These are phyloP conservation scores for Adenanthera pavonina DNA, from an alignment of 306 rosid genomes.

Conservation along the genomic window DNA sequence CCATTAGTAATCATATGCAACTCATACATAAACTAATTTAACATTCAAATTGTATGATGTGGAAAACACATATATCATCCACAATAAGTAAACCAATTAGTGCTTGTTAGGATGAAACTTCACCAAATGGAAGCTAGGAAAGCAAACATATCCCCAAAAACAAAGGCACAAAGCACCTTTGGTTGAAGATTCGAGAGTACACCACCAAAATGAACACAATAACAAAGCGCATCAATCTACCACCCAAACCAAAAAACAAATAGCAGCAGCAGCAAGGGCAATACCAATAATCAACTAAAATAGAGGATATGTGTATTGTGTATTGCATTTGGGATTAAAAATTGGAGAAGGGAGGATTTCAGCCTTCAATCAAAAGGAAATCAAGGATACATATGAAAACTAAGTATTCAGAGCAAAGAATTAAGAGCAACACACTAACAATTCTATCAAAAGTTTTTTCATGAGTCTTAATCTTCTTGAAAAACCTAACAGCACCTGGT, in stretches of 20 bases:
- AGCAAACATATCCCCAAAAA: not conserved
- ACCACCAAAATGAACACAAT: not conserved
- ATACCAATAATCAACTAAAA: too few species aligned
- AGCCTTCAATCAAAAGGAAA: not conserved
- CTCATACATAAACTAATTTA: not conserved
- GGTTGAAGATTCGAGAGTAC: not conserved
- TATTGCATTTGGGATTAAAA: too few species aligned
- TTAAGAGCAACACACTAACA: not conserved
- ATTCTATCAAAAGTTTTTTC: not conserved
- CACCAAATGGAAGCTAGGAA: not conserved
- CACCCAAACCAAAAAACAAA: not conserved
- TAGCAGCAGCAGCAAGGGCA: too few species aligned
- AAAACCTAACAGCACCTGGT: too few species aligned
- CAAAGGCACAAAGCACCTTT: not conserved
- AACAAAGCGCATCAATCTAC: not conserved
- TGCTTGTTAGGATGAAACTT: not conserved
- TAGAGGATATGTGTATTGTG: not conserved
- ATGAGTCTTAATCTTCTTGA: too few species aligned
- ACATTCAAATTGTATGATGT: not conserved
- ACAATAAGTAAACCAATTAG: not conserved
- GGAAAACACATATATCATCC: not conserved
- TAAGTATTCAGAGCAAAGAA: too few species aligned
- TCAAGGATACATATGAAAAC: too few species aligned
- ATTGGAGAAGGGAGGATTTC: too few species aligned
- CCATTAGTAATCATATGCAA: slow-evolving; percentile 1